Percentiles rank a stretch among this genome's conserved stretches.
Conservation (phyloP, 2,329 filamentous ascomycete genomes). For the Ophiognomonia clavigignenti-juglandacearum region DNA sequence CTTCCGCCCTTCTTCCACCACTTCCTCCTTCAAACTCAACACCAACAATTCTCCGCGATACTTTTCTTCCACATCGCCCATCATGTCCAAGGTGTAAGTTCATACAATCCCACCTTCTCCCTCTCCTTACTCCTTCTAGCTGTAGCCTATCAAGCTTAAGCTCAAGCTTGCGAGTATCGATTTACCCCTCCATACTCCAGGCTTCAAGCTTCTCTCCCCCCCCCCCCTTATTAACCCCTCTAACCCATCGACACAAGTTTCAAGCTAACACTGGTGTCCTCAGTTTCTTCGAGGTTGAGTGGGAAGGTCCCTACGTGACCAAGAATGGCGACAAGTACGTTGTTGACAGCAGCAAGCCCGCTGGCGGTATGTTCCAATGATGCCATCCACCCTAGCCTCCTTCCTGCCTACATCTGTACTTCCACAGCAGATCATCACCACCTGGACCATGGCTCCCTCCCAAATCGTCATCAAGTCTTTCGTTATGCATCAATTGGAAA, state of each 20-base stretch:
- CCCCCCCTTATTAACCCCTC: background rate
- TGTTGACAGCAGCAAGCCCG: conserved; percentile 53
- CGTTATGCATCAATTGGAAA: background rate
- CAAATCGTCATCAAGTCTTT: conserved; percentile 5
- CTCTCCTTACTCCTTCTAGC: background rate
- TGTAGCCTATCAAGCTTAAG: background rate
- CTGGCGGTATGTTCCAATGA: conserved; percentile 47
- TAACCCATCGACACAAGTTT: no score
- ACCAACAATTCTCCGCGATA: conserved; percentile 27
- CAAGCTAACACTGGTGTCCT: conserved; percentile 8
- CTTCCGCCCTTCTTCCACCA: conserved; percentile 25
- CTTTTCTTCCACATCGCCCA: conserved; percentile 38
- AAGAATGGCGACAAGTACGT: no score
- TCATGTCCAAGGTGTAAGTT: conserved; percentile 73
- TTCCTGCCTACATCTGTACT: background rate
- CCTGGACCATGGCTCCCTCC: background rate
- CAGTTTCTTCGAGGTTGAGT: conserved; percentile 68
- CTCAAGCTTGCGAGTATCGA: conserved; percentile 3
- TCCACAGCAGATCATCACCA: background rate
- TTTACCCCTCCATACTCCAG: background rate
- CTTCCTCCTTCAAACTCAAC: conserved; percentile 30
- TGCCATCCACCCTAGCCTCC: background rate
- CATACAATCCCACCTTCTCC: conserved; percentile 14
- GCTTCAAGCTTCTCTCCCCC: no score
- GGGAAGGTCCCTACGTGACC: conserved; percentile 68